Percentiles rank a stretch among this genome's conserved stretches.
These are phyloP conservation scores for Schizochytrium sp. DNA, from an alignment of 108 stramenopile genomes.

Conservation along the genomic window DNA sequence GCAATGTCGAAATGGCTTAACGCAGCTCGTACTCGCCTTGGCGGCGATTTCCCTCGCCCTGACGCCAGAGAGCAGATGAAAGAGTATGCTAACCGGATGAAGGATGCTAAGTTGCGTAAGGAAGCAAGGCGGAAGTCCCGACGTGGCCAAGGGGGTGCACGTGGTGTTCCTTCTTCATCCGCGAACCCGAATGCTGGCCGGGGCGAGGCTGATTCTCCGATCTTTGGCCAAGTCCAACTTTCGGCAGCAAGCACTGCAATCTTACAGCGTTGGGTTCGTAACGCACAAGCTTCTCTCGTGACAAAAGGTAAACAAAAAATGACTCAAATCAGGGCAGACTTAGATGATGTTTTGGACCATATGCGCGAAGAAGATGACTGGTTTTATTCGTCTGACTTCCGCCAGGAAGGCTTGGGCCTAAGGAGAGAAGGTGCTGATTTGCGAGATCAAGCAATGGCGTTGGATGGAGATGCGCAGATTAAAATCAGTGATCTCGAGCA, in stretches of 20 bases:
- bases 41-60: constrained; percentile 77
- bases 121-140: not conserved
- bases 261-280: constrained; percentile 72
- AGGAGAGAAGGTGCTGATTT: not conserved
- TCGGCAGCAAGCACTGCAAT: constrained; percentile 69
- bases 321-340: constrained; percentile 61
- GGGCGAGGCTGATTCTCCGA: not conserved
- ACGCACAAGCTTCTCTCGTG: constrained; percentile 66
- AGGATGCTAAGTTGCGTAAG: constrained; percentile 57
- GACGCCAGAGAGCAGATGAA: constrained; percentile 74
- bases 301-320: not conserved
- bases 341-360: constrained; percentile 38
- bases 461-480: constrained; percentile 16
- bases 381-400: constrained; percentile 76
- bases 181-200: not conserved
- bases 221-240: constrained; percentile 53
- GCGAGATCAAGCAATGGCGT: not conserved
- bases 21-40: constrained; percentile 79
- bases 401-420: constrained; percentile 70
- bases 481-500: constrained; percentile 45
- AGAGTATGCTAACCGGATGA: constrained; percentile 78
- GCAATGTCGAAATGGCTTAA: constrained; percentile 85
- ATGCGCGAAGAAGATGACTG: constrained; percentile 78
- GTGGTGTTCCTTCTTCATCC: constrained; percentile 52
- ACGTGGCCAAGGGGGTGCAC: constrained; percentile 65